These are phyloP conservation scores for Saccharata proteae DNA, from an alignment of 2,329 filamentous ascomycete species.

Conservation along the genomic window DNA sequence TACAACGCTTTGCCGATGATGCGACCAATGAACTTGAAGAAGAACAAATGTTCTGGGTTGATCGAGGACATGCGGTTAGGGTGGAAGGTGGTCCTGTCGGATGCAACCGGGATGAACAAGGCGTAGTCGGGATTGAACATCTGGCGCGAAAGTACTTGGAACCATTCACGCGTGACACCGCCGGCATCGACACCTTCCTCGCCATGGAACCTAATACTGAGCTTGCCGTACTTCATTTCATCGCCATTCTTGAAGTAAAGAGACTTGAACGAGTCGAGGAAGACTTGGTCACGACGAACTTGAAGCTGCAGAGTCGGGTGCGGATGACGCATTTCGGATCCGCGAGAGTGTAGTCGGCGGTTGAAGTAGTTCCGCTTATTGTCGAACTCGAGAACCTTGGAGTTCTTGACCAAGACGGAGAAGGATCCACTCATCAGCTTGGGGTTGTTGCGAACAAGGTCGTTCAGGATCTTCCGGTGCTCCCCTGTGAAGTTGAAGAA, in stretches of 20 bases:
- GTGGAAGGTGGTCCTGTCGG: conserved; percentile 96
- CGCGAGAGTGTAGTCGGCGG: conserved; percentile 72
- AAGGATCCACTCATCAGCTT: conserved; percentile 99
- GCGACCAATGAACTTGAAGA: conserved; percentile 98
- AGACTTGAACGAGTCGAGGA: conserved; percentile 97
- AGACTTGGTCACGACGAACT: conserved; percentile 87
- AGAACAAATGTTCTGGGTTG: conserved; percentile 91
- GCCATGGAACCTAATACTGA: conserved; percentile 93
- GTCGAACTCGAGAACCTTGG: conserved; percentile 96
- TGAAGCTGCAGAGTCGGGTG: conserved; percentile 72
- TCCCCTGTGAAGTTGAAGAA: conserved; percentile 98
- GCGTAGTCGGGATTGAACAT: conserved; percentile 99
- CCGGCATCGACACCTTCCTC: conserved; percentile 97
- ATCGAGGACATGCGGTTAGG: conserved; percentile 88
- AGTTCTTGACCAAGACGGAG: conserved; percentile 91
- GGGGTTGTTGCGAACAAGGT: conserved; percentile 91
- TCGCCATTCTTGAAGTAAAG: conserved; percentile 93
- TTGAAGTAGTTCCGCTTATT: conserved; percentile 99
- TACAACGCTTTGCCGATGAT: conserved; percentile 98
- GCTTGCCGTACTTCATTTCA: conserved; percentile 98
- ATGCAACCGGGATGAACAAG: conserved; percentile 90
- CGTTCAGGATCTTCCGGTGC: conserved; percentile 93
- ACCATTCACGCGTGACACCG: conserved; percentile 97
- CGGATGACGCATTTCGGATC: conserved; percentile 56
- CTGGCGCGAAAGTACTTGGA: conserved; percentile 89